Base-by-base conservation (phyloP, 1,139 yeast species). In the Nakaseomyces delphensis region DNA sequence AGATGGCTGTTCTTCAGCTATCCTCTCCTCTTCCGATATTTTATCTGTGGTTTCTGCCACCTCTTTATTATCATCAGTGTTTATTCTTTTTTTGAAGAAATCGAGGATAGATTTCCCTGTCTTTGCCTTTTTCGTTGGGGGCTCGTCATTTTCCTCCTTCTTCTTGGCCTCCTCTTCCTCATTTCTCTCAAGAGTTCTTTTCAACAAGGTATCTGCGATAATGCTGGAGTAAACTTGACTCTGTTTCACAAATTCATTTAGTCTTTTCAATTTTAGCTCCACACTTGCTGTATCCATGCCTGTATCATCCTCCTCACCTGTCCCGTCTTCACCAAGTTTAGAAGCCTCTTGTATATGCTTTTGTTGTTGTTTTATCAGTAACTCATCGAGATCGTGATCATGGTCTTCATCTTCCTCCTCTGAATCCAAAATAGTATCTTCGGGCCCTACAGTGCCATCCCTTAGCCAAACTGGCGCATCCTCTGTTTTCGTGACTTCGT, bases 151-250 rank as follows among this genome's bases (percentile, higher is more conserved):
- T 36, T 21, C 44, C 15, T 36, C 38, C n/a, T 13, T n/a, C n/a
- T 39, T 40, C n/a, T 24, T 37, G 8, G 42, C 42, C 13, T 45
- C 44, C 15, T 19, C 29, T 38, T 19, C 28, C 9, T 32, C 29
- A 10, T 15, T 18, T 11, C 38, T 28, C 30, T 43, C 39, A 39
- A 46, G 50, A 27, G 59, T 63, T 41, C 72, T 66, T 48, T 74
- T 77, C 41, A 79, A 58, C 42, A 87, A 70, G 23, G 87, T 80
- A 43, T 85, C 89, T 3, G 93, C 79, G 43, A 89, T 80, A 51
- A 87, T 85, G 47, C 79, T 74, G 1, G 96, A 83, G 62, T 84
- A 89, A 3, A 86, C 73, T 57, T 85, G 87, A 15, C 95, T 83
- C 57, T 83, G 81, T 55, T 83, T 82, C 16, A 89, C 86, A 52